Evolutionary conservation across 2,329 filamentous ascomycete species (phyloP).

Genomic region (Cercospora sp.): DNA sequence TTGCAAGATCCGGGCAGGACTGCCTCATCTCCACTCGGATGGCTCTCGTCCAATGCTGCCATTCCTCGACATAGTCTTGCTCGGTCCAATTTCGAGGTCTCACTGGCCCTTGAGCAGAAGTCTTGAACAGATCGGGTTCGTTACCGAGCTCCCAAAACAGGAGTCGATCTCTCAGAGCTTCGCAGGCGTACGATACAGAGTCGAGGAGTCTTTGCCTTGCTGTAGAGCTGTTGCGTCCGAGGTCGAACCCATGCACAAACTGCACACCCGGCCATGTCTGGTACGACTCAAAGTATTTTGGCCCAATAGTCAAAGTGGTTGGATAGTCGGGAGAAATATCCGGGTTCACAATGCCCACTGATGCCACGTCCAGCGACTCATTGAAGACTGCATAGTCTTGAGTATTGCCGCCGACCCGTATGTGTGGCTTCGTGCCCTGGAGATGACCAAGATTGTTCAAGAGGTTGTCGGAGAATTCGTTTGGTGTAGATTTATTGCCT

Average conservation of each 20-base stretch:
- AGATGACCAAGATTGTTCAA: constrained; percentile 59
- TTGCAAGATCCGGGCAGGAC: constrained; percentile 54
- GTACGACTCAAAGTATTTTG: constrained; percentile 65
- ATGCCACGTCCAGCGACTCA: constrained; percentile 51
- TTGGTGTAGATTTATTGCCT: constrained; percentile 57
- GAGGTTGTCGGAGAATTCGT: constrained; percentile 62
- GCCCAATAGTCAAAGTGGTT: constrained; percentile 61
- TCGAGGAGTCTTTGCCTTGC: constrained; percentile 56
- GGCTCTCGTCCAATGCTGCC: constrained; percentile 56
- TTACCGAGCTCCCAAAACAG: constrained; percentile 65
- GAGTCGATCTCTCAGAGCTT: constrained; percentile 55
- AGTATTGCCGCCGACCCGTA: constrained; percentile 67
- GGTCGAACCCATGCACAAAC: constrained; percentile 64
- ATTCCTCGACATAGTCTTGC: constrained; percentile 57
- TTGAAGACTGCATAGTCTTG: constrained; percentile 66
- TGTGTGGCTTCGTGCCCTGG: constrained; percentile 59
- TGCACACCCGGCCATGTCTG: constrained; percentile 56
- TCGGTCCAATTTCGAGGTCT: constrained; percentile 58
- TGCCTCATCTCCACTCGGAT: constrained; percentile 51
- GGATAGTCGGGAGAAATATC: constrained; percentile 60
- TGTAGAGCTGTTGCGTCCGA: constrained; percentile 54
- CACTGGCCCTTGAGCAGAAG: constrained; percentile 54
- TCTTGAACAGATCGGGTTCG: constrained; percentile 62
- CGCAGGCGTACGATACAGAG: constrained; percentile 60
- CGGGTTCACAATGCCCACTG: constrained; percentile 56